These are phyloP conservation scores for Thyridium curvatum DNA, from an alignment of 2,329 filamentous ascomycete species.

Conservation along the genomic window DNA sequence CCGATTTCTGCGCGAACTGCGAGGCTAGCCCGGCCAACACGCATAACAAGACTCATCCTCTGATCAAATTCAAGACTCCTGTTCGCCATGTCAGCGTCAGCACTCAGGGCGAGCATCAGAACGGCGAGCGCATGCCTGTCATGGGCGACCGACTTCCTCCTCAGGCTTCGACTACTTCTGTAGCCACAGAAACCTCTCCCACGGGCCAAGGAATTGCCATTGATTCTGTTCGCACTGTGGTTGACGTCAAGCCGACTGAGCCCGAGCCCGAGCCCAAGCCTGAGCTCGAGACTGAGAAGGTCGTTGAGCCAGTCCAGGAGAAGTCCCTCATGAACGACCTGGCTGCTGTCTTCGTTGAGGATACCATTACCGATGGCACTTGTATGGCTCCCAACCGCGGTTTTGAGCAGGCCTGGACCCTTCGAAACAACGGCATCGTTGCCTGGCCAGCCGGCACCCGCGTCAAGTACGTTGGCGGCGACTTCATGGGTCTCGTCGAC, in stretches of 20 bases:
- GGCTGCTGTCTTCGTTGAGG: constrained; percentile 62
- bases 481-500: constrained; percentile 93
- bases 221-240: constrained; percentile 61
- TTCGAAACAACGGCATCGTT: constrained; percentile 74
- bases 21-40: constrained; percentile 78
- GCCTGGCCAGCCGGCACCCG: constrained; percentile 86
- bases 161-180: not conserved
- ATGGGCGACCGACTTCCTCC: constrained; percentile 59
- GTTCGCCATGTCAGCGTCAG: constrained; percentile 83
- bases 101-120: constrained; percentile 71
- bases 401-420: constrained; percentile 87
- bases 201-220: constrained; percentile 34
- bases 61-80: constrained; percentile 95
- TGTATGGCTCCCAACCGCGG: constrained; percentile 61
- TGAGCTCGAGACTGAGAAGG: constrained; percentile 10
- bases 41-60: constrained; percentile 92
- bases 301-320: constrained; percentile 3
- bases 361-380: constrained; percentile 75
- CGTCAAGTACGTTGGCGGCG: constrained; percentile 86
- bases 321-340: constrained; percentile 17
- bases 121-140: constrained; percentile 56
- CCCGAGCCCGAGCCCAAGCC: constrained; percentile 36
- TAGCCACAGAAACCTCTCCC: constrained; percentile 2
- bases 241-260: constrained; percentile 62
- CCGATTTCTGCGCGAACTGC: constrained; percentile 91